Conservation (phyloP, 1,284 basidiomycete genomes). For the Cryptococcus sp. region DNA sequence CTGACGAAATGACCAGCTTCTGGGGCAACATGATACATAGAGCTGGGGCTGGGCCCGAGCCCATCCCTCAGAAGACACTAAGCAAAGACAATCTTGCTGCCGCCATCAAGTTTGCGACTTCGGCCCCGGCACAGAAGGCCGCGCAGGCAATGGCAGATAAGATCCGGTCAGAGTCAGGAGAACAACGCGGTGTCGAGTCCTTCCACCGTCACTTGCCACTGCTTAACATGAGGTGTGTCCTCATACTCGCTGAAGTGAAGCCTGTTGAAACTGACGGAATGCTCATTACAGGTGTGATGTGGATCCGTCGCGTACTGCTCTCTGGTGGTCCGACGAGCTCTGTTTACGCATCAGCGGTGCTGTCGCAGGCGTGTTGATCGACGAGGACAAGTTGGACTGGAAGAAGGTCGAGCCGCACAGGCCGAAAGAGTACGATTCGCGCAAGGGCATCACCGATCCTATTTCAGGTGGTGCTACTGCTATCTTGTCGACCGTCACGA, state of each 20-base stretch:
- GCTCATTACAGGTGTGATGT: slow-evolving; percentile 58
- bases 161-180: slow-evolving; percentile 62
- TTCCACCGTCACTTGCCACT: slow-evolving; percentile 66
- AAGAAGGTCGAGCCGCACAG: slow-evolving; percentile 58
- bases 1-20: slow-evolving; percentile 34
- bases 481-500: slow-evolving; percentile 59
- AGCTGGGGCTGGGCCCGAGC: slow-evolving; percentile 64
- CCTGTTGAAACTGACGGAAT: neutral
- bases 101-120: slow-evolving; percentile 60
- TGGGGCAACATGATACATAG: slow-evolving; percentile 64
- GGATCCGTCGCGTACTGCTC: slow-evolving; percentile 57
- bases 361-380: slow-evolving; percentile 59
- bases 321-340: slow-evolving; percentile 63
- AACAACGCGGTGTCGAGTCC: slow-evolving; percentile 58
- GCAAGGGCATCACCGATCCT: slow-evolving; percentile 54
- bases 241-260: neutral
- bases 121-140: slow-evolving; percentile 56
- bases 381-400: slow-evolving; percentile 56
- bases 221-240: slow-evolving; percentile 59
- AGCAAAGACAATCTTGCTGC: slow-evolving; percentile 59
- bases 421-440: slow-evolving; percentile 59
- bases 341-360: slow-evolving; percentile 61
- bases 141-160: slow-evolving; percentile 59
- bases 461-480: slow-evolving; percentile 57
- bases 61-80: slow-evolving; percentile 62